phyloP scores from a whole-genome alignment of 2,329 filamentous ascomycete species.

The Aspergillaceae sp. region DNA sequence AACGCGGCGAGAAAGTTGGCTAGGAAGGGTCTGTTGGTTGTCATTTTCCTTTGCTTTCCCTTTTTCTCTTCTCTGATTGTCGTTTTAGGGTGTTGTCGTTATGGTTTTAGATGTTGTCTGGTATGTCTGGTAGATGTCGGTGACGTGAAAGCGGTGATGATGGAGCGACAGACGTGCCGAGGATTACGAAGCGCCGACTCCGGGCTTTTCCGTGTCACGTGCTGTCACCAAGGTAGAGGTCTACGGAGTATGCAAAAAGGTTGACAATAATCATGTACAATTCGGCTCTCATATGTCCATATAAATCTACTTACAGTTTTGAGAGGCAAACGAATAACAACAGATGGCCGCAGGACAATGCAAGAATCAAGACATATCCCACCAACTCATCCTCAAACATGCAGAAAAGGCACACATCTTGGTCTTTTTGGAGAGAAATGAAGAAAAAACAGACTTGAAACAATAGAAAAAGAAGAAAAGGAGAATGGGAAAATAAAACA shows the following conservation, averaged over 20 bases:
- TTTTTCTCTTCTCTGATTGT: no score
- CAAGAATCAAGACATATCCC: background rate
- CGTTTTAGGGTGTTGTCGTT: background rate
- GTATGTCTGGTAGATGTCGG: background rate
- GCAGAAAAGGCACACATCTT: conserved; percentile 1
- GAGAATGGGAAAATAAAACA: conserved; percentile 4
- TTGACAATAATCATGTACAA: no score
- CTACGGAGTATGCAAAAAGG: background rate
- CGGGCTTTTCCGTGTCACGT: background rate
- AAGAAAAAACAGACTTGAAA: conserved; percentile 1
- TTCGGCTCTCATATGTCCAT: background rate
- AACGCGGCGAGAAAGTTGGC: conserved; percentile 61
- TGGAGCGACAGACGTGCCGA: conserved; percentile 1
- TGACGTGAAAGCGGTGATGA: background rate
- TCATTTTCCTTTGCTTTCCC: conserved; percentile 38
- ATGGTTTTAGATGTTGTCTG: background rate
- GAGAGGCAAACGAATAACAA: background rate
- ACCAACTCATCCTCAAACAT: background rate
- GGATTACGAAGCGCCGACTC: conserved; percentile 2
- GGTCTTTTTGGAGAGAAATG: conserved; percentile 3
- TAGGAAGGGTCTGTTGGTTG: conserved; percentile 58
- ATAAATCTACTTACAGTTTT: background rate
- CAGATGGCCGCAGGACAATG: background rate
- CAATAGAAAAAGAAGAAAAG: conserved; percentile 1
- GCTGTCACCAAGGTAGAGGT: background rate